A percentile compares a stretch with the other conserved stretches of the same genome.
phyloP scores from a whole-genome alignment of 1,139 yeast genomes.

The Scheffersomyces insectosa region DNA sequence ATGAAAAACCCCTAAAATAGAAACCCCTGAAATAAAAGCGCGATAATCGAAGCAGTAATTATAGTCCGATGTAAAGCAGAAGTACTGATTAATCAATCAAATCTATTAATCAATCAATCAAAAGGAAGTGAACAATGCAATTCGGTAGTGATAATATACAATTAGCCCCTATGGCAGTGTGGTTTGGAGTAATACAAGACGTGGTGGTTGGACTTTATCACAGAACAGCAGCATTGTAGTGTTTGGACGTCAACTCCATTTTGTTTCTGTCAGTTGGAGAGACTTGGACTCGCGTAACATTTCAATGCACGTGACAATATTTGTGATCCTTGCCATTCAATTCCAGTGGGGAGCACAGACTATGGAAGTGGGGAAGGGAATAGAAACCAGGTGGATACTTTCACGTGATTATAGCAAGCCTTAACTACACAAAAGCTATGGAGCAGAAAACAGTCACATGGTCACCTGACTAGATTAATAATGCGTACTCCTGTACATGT shows the following conservation, averaged over 20 bases:
- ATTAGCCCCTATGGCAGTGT: not conserved
- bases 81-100: conserved; percentile 1
- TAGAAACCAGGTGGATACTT: not conserved
- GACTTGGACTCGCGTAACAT: too few species aligned
- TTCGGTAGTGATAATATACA: not conserved
- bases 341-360: too few species aligned
- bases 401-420: not conserved
- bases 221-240: too few species aligned
- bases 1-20: too few species aligned
- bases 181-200: not conserved
- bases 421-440: too few species aligned
- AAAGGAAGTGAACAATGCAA: not conserved
- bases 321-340: too few species aligned
- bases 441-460: not conserved
- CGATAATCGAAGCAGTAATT: not conserved
- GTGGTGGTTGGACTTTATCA: too few species aligned
- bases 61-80: not conserved
- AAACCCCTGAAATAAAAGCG: not conserved
- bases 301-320: too few species aligned
- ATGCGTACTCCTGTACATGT: too few species aligned
- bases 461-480: not conserved
- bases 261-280: too few species aligned
- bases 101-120: conserved; percentile 1
- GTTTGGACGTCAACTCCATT: too few species aligned
- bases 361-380: too few species aligned